A percentile compares a stretch with the other conserved stretches of the same genome.
phyloP scores from a whole-genome alignment of 768 basidiomycete genomes.

The Rhodotorula sphaerocarpa region DNA sequence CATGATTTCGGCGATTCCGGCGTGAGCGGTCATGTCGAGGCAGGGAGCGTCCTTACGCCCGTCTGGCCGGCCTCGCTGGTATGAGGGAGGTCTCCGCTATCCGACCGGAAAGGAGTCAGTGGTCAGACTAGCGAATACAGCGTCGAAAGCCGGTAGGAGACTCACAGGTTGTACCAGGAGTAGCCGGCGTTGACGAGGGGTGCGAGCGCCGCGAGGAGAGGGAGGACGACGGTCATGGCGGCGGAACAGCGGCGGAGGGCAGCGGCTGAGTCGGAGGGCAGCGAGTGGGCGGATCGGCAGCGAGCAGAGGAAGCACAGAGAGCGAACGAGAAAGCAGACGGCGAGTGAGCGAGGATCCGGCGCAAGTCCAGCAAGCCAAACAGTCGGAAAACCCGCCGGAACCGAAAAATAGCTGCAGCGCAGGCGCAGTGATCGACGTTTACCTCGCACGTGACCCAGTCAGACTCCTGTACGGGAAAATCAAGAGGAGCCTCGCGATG shows the following conservation, averaged over 20 bases:
- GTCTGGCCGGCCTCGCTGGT: constrained; percentile 10
- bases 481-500: no score
- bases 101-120: not conserved
- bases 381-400: not conserved
- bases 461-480: no score
- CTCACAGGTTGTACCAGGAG: constrained; percentile 1
- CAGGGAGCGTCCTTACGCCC: no score
- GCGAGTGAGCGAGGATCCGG: not conserved
- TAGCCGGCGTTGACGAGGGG: constrained; percentile 17
- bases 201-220: not conserved
- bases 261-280: not conserved
- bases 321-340: not conserved
- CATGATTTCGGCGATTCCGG: no score
- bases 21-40: no score
- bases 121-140: no score
- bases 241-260: not conserved
- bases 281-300: not conserved
- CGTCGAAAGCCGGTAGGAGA: not conserved
- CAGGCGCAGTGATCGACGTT: no score
- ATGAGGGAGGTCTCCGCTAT: constrained; percentile 10
- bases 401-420: no score
- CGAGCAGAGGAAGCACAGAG: not conserved
- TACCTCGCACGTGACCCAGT: no score
- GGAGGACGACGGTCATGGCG: not conserved
- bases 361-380: not conserved